Percentiles rank a stretch among this genome's conserved stretches.
Conservation (phyloP, 2,329 filamentous ascomycete species). For the Hypomyces perniciosus region DNA sequence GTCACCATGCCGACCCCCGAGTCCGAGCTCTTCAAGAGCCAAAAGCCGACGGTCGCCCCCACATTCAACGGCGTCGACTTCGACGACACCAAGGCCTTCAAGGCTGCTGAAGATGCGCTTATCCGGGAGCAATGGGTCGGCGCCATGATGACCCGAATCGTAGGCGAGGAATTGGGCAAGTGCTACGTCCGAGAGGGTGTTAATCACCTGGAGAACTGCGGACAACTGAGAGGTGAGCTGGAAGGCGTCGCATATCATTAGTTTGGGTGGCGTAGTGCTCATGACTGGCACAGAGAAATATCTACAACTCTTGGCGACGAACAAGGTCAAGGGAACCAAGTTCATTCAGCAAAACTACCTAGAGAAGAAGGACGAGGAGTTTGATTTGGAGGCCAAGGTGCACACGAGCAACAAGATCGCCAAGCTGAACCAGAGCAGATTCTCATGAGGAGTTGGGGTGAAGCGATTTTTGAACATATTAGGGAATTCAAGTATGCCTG, state of each 20-base stretch:
- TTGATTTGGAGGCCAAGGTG: slow-evolving; percentile 33
- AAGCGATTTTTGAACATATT: not conserved
- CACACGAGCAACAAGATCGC: slow-evolving; percentile 35
- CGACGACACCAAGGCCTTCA: slow-evolving; percentile 73
- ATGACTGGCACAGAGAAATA: slow-evolving; percentile 58
- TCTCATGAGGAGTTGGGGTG: slow-evolving; percentile 20
- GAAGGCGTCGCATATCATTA: not conserved
- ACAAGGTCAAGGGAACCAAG: slow-evolving; percentile 72
- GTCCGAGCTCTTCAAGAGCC: slow-evolving; percentile 72
- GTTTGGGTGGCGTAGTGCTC: not conserved
- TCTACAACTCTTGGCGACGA: slow-evolving; percentile 67
- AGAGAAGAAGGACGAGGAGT: slow-evolving; percentile 42
- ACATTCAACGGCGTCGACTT: slow-evolving; percentile 85
- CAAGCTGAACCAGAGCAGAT: slow-evolving; percentile 31
- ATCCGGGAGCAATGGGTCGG: slow-evolving; percentile 84
- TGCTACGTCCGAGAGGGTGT: slow-evolving; percentile 81
- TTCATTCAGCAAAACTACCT: slow-evolving; percentile 76
- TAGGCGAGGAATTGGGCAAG: slow-evolving; percentile 77
- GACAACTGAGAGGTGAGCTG: slow-evolving; percentile 68
- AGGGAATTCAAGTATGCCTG: not conserved
- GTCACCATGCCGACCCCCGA: slow-evolving; percentile 72
- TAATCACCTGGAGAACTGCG: slow-evolving; percentile 86
- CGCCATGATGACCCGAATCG: slow-evolving; percentile 81
- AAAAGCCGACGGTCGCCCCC: slow-evolving; percentile 75
- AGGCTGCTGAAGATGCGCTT: slow-evolving; percentile 75